A percentile compares a stretch with the other conserved stretches of the same genome.
These are phyloP conservation scores for Cladosporium sp. DNA, from an alignment of 2,329 filamentous ascomycete species.

Conservation along the genomic window DNA sequence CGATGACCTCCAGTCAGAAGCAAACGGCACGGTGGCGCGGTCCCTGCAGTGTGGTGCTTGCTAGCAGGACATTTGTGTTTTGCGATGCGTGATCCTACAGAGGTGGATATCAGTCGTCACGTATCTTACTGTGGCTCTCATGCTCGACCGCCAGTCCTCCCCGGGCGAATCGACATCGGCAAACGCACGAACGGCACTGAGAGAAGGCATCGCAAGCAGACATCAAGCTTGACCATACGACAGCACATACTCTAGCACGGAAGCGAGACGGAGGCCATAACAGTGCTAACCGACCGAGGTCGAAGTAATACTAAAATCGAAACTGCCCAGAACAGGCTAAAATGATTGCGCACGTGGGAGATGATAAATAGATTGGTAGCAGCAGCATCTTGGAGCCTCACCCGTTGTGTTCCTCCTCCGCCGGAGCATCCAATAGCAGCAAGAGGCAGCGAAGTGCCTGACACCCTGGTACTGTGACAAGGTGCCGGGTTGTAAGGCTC, in stretches of 20 bases:
- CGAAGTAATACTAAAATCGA: not conserved
- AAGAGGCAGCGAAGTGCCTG: conserved; percentile 4
- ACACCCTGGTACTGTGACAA: not conserved
- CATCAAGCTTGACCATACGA: not conserved
- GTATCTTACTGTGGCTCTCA: not conserved
- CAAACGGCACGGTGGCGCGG: not conserved
- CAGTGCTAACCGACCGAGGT: not conserved
- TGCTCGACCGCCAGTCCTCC: not conserved
- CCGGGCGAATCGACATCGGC: not conserved
- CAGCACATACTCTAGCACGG: not conserved
- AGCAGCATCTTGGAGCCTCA: not conserved
- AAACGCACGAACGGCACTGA: no score
- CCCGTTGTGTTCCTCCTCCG: conserved; percentile 8
- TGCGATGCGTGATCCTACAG: no score
- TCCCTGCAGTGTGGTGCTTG: not conserved
- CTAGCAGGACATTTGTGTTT: no score
- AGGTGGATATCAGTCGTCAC: not conserved
- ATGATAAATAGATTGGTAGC: not conserved
- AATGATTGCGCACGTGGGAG: conserved; percentile 1
- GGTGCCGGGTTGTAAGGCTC: not conserved
- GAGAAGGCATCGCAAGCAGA: no score
- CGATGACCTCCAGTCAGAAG: conserved; percentile 4
- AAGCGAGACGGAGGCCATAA: conserved; percentile 7
- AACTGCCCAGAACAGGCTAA: conserved; percentile 4
- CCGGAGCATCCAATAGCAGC: conserved; percentile 10